Conservation (phyloP, 345 rosid species). For the Citrus sp. region DNA sequence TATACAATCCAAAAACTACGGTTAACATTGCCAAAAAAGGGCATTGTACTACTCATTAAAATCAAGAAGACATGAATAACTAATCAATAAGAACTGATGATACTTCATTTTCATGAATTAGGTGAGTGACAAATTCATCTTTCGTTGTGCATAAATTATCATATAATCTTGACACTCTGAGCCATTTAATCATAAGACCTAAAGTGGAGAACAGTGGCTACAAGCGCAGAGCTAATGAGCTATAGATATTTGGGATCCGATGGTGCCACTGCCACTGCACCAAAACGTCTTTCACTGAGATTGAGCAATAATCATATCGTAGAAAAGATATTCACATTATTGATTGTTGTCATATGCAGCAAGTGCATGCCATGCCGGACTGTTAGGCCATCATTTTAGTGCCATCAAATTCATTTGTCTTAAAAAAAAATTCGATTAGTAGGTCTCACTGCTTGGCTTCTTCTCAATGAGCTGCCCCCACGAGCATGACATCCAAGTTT, state of each 20-base stretch:
- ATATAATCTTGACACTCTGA: background rate
- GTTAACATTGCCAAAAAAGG: background rate
- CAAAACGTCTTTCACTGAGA: background rate
- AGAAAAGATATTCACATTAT: conserved; percentile 18
- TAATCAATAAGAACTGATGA: background rate
- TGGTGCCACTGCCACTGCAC: too few species aligned
- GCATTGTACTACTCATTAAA: background rate
- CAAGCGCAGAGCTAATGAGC: background rate
- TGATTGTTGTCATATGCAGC: conserved; percentile 20
- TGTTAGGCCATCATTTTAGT: conserved; percentile 8
- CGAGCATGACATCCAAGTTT: background rate
- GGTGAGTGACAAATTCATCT: background rate
- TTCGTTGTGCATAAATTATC: background rate
- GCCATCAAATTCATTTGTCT: background rate
- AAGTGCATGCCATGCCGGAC: background rate
- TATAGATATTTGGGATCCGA: too few species aligned
- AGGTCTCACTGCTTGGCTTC: background rate
- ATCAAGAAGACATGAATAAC: too few species aligned
- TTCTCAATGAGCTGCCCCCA: background rate
- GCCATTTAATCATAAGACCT: background rate
- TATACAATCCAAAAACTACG: background rate
- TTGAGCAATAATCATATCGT: conserved; percentile 23
- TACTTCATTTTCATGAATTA: conserved; percentile 6
- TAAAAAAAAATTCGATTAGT: background rate
- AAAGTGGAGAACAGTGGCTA: background rate